Evolutionary conservation across 164 flowering plant species (phyloP).

Genomic region (Warburgia ugandensis): DNA sequence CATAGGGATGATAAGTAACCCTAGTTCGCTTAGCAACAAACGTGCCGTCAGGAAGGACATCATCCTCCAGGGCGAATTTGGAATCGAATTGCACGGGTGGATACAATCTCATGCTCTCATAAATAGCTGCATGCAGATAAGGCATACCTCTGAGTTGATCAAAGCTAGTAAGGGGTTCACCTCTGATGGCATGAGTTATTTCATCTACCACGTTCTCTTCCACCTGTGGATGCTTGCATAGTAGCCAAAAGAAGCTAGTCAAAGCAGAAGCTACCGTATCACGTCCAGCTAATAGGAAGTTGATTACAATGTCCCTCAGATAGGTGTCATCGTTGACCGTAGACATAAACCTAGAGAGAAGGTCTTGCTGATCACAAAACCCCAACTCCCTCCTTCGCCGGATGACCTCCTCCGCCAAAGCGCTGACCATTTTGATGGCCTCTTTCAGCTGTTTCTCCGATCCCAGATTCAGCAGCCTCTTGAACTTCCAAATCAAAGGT

Average conservation of each 20-base stretch:
- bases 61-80: slow-evolving; percentile 48
- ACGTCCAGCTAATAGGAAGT: slow-evolving; percentile 63
- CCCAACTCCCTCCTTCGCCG: slow-evolving; percentile 26
- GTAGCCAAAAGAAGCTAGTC: slow-evolving; percentile 47
- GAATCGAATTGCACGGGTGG: slow-evolving; percentile 93
- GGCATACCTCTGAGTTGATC: slow-evolving; percentile 48
- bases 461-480: slow-evolving; percentile 37
- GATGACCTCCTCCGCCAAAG: slow-evolving; percentile 35
- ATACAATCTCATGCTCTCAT: slow-evolving; percentile 63
- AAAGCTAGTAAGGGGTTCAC: slow-evolving; percentile 14
- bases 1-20: slow-evolving; percentile 84
- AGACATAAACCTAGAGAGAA: slow-evolving; percentile 50
- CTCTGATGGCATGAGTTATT: slow-evolving; percentile 28
- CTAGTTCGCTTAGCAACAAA: slow-evolving; percentile 47
- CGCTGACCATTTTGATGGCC: slow-evolving; percentile 30
- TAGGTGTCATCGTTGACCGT: slow-evolving; percentile 23
- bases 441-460: slow-evolving; percentile 38
- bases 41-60: slow-evolving; percentile 69
- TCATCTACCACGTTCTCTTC: slow-evolving; percentile 33
- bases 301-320: slow-evolving; percentile 54
- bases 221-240: slow-evolving; percentile 34
- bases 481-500: slow-evolving; percentile 44
- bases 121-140: slow-evolving; percentile 56
- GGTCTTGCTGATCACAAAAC: slow-evolving; percentile 23
- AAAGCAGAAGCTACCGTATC: slow-evolving; percentile 57